phyloP scores from a whole-genome alignment of 768 basidiomycete species.

The Rhizopogon salebrosus region DNA sequence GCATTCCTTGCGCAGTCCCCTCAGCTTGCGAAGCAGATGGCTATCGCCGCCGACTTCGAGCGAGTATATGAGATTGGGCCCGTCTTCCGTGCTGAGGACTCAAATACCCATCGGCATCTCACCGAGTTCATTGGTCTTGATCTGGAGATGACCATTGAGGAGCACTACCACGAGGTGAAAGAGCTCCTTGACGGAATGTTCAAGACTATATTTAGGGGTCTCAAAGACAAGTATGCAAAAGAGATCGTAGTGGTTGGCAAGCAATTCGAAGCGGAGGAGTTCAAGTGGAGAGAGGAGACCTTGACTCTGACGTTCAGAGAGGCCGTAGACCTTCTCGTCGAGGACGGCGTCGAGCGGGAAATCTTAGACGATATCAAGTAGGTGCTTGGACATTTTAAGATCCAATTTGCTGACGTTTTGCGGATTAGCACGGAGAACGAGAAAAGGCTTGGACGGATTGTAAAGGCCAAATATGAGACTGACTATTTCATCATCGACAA shows the following conservation, averaged over 20 bases:
- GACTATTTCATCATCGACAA: conserved; percentile 99
- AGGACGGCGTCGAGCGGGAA: conserved; percentile 77
- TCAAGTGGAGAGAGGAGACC: conserved; percentile 92
- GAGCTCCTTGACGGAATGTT: conserved; percentile 87
- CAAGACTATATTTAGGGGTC: conserved; percentile 78
- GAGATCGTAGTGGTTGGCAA: conserved; percentile 80
- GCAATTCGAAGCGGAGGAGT: conserved; percentile 95
- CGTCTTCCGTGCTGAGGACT: conserved; percentile 96
- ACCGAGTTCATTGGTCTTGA: conserved; percentile 99
- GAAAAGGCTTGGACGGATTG: conserved; percentile 83
- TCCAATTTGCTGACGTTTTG: conserved; percentile 1
- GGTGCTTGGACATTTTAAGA: conserved; percentile 17
- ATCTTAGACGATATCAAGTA: conserved; percentile 87
- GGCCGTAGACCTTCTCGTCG: conserved; percentile 81
- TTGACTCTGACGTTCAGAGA: conserved; percentile 81
- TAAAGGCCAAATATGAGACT: conserved; percentile 91
- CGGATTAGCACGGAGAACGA: conserved; percentile 84
- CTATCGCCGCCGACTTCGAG: conserved; percentile 97
- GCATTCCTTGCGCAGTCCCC: conserved; percentile 97
- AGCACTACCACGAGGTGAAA: conserved; percentile 97
- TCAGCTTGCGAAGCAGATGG: conserved; percentile 98
- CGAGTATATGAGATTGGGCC: conserved; percentile 96
- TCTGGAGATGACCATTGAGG: conserved; percentile 98
- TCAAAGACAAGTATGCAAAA: conserved; percentile 67
- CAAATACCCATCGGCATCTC: conserved; percentile 95